Base-by-base conservation (phyloP, 1,139 yeast species). In the Scheffersomyces segobiensis region DNA sequence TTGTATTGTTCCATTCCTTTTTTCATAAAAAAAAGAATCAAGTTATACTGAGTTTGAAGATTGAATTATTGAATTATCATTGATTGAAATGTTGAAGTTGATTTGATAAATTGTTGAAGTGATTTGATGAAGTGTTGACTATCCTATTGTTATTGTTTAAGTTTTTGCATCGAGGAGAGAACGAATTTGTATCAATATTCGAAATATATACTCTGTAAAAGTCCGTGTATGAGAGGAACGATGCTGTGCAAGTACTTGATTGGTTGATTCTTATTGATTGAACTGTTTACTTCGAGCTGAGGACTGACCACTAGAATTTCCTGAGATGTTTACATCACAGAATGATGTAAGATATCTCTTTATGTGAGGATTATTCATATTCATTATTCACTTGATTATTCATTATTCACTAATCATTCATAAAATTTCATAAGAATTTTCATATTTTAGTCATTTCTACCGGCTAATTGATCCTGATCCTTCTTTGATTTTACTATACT, bases 61-160 rank as follows among this genome's bases (percentile, higher is more conserved):
- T 79, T 10, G 62, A 68, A 21, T 21, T 73, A 20, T 84, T 81
- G 61, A 80, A 79, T 59, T 64, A 74, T 8, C 77, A 73, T 54
- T 66, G 20, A 22, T 49, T 24, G 42, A 57, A 57, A 57, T 60
- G 53, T 32, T 47, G 52, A 56, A 53, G 55, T 55, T 57, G 53
- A 46, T 47, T 55, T 32, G 42, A 32, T 32, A 17, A 19, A 14
- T 12, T 20, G 32, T 18, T 32, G 42, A 32, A 32, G 42, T 32
- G 42, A 32, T 32, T 32, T 32, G 42, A 32, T 32, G 42, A 32
- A 32, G 42, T 32, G 42, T 32, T 32, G 42, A 32, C 42, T 32
- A 32, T 48, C 50, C 50, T 48, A 20, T 48, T 48, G 17, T 48
- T 20, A 20, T 48, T 48, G 50, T 48, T 48, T 48, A 48, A 7